Evolutionary conservation across 192 early-diverging fungal species (phyloP).

Genomic region (Kappamyces sp.): DNA sequence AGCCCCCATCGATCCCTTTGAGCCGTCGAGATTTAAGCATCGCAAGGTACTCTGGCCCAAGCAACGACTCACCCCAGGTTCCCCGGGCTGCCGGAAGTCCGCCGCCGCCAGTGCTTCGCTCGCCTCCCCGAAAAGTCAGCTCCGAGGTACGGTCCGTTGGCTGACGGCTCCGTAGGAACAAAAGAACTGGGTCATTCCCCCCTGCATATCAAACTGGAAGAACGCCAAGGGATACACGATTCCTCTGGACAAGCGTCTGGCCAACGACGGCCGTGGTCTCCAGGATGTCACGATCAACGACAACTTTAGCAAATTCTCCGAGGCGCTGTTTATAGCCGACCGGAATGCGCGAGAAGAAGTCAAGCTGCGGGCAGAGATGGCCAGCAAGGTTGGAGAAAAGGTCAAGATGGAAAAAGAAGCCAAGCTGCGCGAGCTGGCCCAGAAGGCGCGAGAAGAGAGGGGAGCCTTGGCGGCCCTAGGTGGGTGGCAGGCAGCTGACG

Average conservation of each 20-base stretch:
- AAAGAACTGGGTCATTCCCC: slow-evolving; percentile 94
- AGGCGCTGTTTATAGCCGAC: slow-evolving; percentile 89
- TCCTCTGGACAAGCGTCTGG: slow-evolving; percentile 96
- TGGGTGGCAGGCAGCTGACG: slow-evolving; percentile 16
- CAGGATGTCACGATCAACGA: slow-evolving; percentile 91
- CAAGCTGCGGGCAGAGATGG: slow-evolving; percentile 81
- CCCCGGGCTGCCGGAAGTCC: slow-evolving; percentile 80
- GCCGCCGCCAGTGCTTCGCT: slow-evolving; percentile 96
- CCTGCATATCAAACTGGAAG: slow-evolving; percentile 99
- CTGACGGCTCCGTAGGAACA: slow-evolving; percentile 54
- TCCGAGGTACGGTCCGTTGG: slow-evolving; percentile 45
- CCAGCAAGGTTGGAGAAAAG: slow-evolving; percentile 85
- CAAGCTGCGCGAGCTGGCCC: slow-evolving; percentile 80
- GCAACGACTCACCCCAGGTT: no score
- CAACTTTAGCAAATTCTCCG: slow-evolving; percentile 93
- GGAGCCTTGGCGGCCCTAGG: slow-evolving; percentile 40
- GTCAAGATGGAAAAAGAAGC: slow-evolving; percentile 94
- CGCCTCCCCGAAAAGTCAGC: slow-evolving; percentile 92
- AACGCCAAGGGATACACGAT: slow-evolving; percentile 99
- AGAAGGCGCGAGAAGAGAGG: slow-evolving; percentile 87
- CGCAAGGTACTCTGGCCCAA: slow-evolving; percentile 60
- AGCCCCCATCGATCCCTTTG: slow-evolving; percentile 94
- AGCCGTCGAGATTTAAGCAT: slow-evolving; percentile 85
- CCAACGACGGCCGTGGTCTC: slow-evolving; percentile 90
- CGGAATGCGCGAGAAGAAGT: slow-evolving; percentile 93